Conservation (phyloP, 2,329 filamentous ascomycete genomes). For the Exserohilum turcica region DNA sequence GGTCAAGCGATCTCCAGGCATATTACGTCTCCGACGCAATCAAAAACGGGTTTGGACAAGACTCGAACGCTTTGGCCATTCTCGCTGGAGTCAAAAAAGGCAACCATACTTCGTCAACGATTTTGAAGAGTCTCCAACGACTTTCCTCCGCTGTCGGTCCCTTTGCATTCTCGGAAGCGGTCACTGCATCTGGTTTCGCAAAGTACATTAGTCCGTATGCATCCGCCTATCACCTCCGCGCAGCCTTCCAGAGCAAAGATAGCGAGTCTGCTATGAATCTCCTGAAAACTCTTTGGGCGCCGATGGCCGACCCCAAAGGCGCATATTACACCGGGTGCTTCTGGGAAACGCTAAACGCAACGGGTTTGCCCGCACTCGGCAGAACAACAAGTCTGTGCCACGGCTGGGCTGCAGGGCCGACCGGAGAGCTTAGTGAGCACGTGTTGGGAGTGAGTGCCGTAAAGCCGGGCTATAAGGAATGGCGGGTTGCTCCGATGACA, state of each 20-base stretch:
- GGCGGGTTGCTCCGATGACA: neutral
- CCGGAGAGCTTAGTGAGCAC: neutral
- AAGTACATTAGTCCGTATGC: neutral
- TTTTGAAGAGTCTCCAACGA: neutral
- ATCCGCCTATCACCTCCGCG: neutral
- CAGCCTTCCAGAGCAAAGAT: neutral
- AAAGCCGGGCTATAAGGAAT: neutral
- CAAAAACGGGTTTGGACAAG: neutral
- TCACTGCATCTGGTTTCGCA: neutral
- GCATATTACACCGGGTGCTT: neutral
- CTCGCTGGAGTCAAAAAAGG: neutral
- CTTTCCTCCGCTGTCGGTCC: neutral
- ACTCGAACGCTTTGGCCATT: neutral
- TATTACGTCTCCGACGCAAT: neutral
- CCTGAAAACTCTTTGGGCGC: neutral
- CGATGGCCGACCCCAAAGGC: neutral
- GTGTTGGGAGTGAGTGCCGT: neutral
- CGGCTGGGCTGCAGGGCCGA: neutral
- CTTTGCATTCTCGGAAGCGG: conserved; percentile 1
- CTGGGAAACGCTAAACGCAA: neutral
- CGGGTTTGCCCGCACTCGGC: neutral
- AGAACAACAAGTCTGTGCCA: neutral
- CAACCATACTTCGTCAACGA: neutral
- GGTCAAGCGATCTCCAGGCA: neutral
- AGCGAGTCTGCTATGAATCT: neutral